Base-by-base conservation (phyloP, 23 red algal genomes). In the Gracilaria vermiculophylla region DNA sequence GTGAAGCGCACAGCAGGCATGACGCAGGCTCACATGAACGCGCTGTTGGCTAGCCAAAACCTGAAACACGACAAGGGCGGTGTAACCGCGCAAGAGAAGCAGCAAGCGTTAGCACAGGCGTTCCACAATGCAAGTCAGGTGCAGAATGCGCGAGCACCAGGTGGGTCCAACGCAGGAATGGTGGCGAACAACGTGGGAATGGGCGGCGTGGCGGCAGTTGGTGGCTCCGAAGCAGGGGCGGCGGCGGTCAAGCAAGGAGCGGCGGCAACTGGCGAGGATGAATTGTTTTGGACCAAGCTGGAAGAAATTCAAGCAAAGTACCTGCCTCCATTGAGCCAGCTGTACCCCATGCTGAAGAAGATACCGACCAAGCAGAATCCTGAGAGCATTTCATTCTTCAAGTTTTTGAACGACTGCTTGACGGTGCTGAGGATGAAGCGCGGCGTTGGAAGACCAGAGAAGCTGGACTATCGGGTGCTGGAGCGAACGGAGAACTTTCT, bases 201-300 rank as follows among this genome's bases (percentile, higher is more conserved):
- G 76, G 23, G 19, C 41, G 24, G 31, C 10, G 39, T 61, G 37
- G 58, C 58, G n/a, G n/a, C n/a, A n/a, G n/a, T n/a, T n/a, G n/a
- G n/a, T n/a, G n/a, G n/a, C n/a, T 58, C 54, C 7, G 54, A 58
- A 58, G 54, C 54, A 29, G 12, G 24, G 3, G n/a, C n/a, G n/a
- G n/a, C n/a, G n/a, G n/a, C n/a, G n/a, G n/a, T n/a, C n/a, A n/a
- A n/a, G n/a, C n/a, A n/a, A n/a, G n/a, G n/a, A n/a, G n/a, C n/a
- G n/a, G 24, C 54, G 24, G 21, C 2, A 28, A 3, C 15, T 11
- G 54, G 23, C 6, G 23, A 58, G 54, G 21, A 58, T 25, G 54
- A 58, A 25, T 11, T 35, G 29, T 64, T 84, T 45, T 84, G 80
- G 80, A 53, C 69, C 51, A 84, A 84, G 33, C 54, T 84, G 33